Conservation (phyloP, 192 early-diverging fungal genomes). For the Coemansia sp. region DNA sequence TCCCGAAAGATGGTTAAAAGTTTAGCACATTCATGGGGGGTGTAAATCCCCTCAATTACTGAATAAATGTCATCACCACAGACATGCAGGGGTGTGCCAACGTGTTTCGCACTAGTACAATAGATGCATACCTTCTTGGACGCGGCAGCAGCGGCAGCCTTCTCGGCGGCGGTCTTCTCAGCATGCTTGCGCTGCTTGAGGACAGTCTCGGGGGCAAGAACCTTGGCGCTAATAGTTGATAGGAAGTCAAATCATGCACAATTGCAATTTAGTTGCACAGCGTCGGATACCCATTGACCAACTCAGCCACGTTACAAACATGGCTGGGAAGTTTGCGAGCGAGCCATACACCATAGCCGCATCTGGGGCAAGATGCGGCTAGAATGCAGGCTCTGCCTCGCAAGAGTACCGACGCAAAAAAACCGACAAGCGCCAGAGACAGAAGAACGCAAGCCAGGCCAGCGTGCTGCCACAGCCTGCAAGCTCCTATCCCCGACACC, state of each 20-base stretch:
- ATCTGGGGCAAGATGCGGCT: neutral
- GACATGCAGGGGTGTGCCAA: conserved; percentile 7
- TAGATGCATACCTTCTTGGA: conserved; percentile 43
- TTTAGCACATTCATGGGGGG: conserved; percentile 45
- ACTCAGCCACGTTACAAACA: neutral
- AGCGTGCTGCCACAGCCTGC: neutral
- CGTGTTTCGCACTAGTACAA: conserved; percentile 10
- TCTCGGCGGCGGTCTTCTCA: conserved; percentile 68
- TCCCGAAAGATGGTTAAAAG: conserved; percentile 78
- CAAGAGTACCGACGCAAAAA: conserved; percentile 40
- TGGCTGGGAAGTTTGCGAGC: conserved; percentile 32
- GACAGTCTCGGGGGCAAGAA: conserved; percentile 82
- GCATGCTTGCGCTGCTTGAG: conserved; percentile 82
- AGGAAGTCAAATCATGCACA: neutral
- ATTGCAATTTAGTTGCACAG: conserved; percentile 8
- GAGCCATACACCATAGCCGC: conserved; percentile 38
- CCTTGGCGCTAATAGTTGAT: conserved; percentile 56
- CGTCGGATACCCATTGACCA: conserved; percentile 48
- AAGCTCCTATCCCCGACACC: neutral
- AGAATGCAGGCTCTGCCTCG: conserved; percentile 32
- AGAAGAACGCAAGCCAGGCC: neutral
- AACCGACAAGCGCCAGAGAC: neutral
- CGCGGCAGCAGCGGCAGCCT: conserved; percentile 47
- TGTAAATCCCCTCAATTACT: conserved; percentile 40
- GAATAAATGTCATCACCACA: conserved; percentile 48